Conservation (phyloP, 257 asterid species). For the Jasminum sambac region DNA sequence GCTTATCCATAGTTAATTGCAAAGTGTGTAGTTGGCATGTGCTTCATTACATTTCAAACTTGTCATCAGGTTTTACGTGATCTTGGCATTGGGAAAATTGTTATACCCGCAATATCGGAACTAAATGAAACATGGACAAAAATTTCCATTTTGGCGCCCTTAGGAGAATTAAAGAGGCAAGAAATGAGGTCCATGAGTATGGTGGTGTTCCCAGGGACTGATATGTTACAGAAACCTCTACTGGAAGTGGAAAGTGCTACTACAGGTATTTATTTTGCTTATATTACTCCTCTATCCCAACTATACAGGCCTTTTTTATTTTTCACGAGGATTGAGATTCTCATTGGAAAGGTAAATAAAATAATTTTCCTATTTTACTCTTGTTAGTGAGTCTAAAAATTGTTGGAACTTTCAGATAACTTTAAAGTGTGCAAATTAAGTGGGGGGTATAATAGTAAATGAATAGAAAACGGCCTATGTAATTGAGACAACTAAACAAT, state of each 20-base stretch:
- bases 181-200: conserved; percentile 74
- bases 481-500: no score
- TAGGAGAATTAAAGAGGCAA: conserved; percentile 65
- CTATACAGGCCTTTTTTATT: no score
- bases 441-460: no score
- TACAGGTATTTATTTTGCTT: conserved; percentile 46
- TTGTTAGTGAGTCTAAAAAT: no score
- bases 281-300: no score
- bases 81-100: conserved; percentile 69
- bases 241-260: conserved; percentile 30
- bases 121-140: conserved; percentile 84
- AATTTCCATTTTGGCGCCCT: conserved; percentile 67
- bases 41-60: conserved; percentile 15
- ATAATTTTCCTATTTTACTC: no score
- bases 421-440: no score
- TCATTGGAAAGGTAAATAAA: background rate
- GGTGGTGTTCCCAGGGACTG: conserved; percentile 71
- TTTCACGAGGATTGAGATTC: no score
- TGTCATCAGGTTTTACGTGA: conserved; percentile 66
- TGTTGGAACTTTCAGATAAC: no score
- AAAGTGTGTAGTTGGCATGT: background rate
- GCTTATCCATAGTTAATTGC: background rate
- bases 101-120: conserved; percentile 86
- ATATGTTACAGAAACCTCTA: conserved; percentile 79
- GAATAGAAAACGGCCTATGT: no score